phyloP scores from a whole-genome alignment of 2,329 filamentous ascomycete genomes.

The Phyllosticta citribraziliensis region DNA sequence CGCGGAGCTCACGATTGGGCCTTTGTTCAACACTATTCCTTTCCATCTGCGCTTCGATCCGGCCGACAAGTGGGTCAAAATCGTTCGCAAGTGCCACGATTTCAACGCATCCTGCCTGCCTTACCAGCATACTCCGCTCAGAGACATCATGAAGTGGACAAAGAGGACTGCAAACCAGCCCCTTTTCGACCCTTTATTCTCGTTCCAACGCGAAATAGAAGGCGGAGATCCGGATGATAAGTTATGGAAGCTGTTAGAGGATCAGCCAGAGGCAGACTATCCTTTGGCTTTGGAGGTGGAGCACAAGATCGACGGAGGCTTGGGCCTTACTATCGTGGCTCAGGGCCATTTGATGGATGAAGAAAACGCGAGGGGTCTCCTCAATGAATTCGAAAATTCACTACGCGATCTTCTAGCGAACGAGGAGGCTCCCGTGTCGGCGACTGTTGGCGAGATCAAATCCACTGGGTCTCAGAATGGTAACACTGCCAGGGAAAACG shows the following conservation, averaged over 20 bases:
- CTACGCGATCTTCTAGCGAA: conserved; percentile 28
- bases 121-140: conserved; percentile 70
- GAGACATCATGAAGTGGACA: conserved; percentile 74
- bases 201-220: conserved; percentile 55
- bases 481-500: background rate
- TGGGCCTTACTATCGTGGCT: conserved; percentile 52
- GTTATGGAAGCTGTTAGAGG: conserved; percentile 44
- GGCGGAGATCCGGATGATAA: conserved; percentile 16
- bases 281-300: conserved; percentile 68
- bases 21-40: conserved; percentile 83
- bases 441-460: conserved; percentile 12
- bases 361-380: conserved; percentile 27
- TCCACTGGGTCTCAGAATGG: background rate
- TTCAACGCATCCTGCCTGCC: conserved; percentile 59
- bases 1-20: conserved; percentile 62
- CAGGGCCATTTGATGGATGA: conserved; percentile 37
- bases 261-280: conserved; percentile 49
- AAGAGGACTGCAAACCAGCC: conserved; percentile 41
- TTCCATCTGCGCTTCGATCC: conserved; percentile 44
- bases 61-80: conserved; percentile 46
- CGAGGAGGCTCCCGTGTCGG: conserved; percentile 17
- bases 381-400: conserved; percentile 34
- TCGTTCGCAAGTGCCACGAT: conserved; percentile 56
- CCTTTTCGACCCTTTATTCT: conserved; percentile 69
- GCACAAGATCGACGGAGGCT: conserved; percentile 35